These are phyloP conservation scores for Nissolia schottii DNA, from an alignment of 306 rosid species.

Conservation along the genomic window DNA sequence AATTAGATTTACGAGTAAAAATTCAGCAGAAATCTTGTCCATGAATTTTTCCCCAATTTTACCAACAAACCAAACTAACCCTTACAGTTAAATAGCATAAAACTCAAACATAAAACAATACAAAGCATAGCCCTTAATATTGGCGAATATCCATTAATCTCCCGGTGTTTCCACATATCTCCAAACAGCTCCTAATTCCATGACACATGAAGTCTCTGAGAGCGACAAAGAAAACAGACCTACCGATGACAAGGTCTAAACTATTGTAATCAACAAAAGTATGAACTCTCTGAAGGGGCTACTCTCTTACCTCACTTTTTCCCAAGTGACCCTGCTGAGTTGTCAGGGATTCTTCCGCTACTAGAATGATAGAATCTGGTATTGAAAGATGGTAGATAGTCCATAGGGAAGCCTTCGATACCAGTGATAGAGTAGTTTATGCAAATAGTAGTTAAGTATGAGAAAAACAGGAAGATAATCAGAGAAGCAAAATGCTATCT, in stretches of 20 bases:
- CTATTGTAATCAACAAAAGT: not conserved
- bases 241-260: not conserved
- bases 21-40: too few relatives aligned
- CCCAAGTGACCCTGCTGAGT: not conserved
- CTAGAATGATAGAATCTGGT: not conserved
- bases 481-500: not conserved
- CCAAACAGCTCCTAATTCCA: constrained; percentile 4
- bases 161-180: not conserved
- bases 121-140: not conserved
- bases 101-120: not conserved
- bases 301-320: not conserved
- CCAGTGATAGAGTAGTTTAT: not conserved
- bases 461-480: not conserved
- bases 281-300: not conserved
- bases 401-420: not conserved
- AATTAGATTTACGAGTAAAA: too few relatives aligned
- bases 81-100: not conserved
- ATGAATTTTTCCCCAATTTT: too few relatives aligned
- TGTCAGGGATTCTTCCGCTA: not conserved
- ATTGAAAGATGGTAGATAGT: not conserved
- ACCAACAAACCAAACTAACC: too few relatives aligned
- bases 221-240: not conserved
- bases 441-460: not conserved
- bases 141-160: not conserved
- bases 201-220: not conserved